Evolutionary conservation across 75 land plant genomes (phyloP).

Genomic region (Selaginella moellendorffii): DNA sequence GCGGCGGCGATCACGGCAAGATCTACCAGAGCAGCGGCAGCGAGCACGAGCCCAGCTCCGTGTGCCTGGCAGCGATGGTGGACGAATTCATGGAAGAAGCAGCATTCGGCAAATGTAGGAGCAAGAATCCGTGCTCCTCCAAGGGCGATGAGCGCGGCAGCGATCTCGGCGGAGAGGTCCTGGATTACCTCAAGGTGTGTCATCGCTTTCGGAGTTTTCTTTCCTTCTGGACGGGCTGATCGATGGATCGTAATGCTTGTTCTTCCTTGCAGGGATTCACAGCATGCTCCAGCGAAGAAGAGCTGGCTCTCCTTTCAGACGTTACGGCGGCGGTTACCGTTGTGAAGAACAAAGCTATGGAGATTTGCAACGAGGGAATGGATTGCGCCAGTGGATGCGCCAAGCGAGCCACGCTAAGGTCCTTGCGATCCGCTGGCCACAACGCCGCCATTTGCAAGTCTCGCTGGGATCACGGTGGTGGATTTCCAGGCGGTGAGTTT

Average conservation of each 20-base stretch:
- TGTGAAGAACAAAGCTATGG: background rate
- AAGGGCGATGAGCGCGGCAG: background rate
- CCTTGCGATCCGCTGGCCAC: constrained; percentile 16
- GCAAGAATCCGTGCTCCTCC: background rate
- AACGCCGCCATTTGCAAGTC: constrained; percentile 67
- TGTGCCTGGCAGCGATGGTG: constrained; percentile 78
- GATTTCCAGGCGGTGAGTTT: constrained; percentile 33
- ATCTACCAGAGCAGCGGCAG: constrained; percentile 30
- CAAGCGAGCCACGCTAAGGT: constrained; percentile 23
- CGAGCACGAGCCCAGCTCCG: constrained; percentile 74
- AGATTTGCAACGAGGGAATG: background rate
- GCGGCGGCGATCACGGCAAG: background rate
- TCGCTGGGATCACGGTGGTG: constrained; percentile 37
- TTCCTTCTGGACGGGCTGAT: background rate
- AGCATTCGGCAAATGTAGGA: background rate
- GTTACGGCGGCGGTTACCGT: constrained; percentile 7
- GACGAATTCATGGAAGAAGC: constrained; percentile 70
- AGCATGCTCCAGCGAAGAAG: constrained; percentile 8
- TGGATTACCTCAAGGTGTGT: background rate
- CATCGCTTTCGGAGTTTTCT: background rate
- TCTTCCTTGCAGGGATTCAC: constrained; percentile 13
- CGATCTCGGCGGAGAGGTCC: background rate
- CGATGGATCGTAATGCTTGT: background rate
- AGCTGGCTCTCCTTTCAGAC: constrained; percentile 10
- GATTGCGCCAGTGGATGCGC: constrained; percentile 6